These are phyloP conservation scores for Pyrenochaeta sp. DNA, from an alignment of 2,329 filamentous ascomycete species.

Conservation along the genomic window DNA sequence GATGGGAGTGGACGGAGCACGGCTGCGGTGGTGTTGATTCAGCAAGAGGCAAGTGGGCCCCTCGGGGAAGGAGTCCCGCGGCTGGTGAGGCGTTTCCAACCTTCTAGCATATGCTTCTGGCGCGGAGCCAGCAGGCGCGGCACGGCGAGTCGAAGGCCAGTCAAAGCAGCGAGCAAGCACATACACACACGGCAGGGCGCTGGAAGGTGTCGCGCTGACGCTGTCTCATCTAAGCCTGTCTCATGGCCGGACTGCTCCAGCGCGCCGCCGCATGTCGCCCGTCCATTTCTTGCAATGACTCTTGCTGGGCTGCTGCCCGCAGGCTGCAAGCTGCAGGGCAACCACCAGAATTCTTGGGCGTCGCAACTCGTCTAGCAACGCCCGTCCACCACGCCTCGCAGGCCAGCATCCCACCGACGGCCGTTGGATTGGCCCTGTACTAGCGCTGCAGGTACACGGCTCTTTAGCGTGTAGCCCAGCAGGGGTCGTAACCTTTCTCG, in stretches of 20 bases:
- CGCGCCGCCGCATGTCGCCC: conserved; percentile 1
- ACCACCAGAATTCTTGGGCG: neutral
- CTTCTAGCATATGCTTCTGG: conserved; percentile 41
- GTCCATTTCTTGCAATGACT: neutral
- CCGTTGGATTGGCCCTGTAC: conserved; percentile 27
- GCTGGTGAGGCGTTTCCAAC: conserved; percentile 28
- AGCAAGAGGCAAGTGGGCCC: conserved; percentile 34
- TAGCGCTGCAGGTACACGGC: conserved; percentile 35
- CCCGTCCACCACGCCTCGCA: neutral
- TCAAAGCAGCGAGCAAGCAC: conserved; percentile 9
- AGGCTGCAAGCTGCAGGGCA: neutral
- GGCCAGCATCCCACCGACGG: conserved; percentile 20
- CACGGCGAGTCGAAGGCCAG: conserved; percentile 28
- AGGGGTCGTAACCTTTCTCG: conserved; percentile 30
- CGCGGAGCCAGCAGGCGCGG: conserved; percentile 31
- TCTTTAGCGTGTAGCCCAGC: conserved; percentile 12
- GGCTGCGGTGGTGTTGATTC: conserved; percentile 23
- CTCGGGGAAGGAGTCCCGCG: conserved; percentile 45
- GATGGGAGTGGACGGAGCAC: conserved; percentile 21
- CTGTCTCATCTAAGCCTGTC: conserved; percentile 39
- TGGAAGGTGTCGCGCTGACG: conserved; percentile 30
- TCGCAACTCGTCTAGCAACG: neutral
- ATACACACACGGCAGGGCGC: conserved; percentile 13
- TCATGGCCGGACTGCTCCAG: neutral
- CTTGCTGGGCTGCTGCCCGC: neutral